Conservation (phyloP, 2,329 filamentous ascomycete species). For the Beauveria caledonica region DNA sequence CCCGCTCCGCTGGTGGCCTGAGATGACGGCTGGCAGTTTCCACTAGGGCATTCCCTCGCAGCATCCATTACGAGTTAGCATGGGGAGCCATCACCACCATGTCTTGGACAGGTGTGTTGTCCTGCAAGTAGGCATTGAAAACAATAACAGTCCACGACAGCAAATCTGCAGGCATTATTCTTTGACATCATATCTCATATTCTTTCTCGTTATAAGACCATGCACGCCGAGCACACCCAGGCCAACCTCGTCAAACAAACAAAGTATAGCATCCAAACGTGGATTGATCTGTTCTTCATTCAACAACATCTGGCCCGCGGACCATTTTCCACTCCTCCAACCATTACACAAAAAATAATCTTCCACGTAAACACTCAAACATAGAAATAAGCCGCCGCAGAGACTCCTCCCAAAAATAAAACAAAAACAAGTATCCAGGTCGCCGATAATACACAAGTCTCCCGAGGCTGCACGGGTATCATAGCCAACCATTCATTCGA, state of each 20-base stretch:
- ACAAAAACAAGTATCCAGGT: conserved; percentile 4
- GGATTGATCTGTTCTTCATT: neutral
- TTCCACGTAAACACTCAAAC: conserved; percentile 7
- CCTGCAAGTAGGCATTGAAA: too few relatives aligned
- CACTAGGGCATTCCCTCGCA: too few relatives aligned
- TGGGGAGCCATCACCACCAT: too few relatives aligned
- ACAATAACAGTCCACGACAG: too few relatives aligned
- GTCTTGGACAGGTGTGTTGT: too few relatives aligned
- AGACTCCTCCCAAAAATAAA: neutral
- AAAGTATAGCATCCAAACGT: neutral
- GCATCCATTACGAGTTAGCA: too few relatives aligned
- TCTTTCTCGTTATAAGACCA: neutral
- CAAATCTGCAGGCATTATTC: neutral
- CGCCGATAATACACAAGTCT: conserved; percentile 8
- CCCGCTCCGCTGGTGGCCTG: too few relatives aligned
- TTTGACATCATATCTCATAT: neutral
- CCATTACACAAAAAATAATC: conserved; percentile 11
- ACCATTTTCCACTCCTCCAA: neutral
- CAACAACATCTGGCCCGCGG: neutral
- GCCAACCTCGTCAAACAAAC: neutral
- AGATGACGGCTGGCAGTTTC: too few relatives aligned
- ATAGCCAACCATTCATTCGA: conserved; percentile 5
- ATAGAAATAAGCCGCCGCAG: neutral
- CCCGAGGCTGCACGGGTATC: conserved; percentile 1
- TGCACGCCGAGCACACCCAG: neutral